phyloP scores from a whole-genome alignment of 352 stramenopile genomes.

The Phytophthora colocasiae region DNA sequence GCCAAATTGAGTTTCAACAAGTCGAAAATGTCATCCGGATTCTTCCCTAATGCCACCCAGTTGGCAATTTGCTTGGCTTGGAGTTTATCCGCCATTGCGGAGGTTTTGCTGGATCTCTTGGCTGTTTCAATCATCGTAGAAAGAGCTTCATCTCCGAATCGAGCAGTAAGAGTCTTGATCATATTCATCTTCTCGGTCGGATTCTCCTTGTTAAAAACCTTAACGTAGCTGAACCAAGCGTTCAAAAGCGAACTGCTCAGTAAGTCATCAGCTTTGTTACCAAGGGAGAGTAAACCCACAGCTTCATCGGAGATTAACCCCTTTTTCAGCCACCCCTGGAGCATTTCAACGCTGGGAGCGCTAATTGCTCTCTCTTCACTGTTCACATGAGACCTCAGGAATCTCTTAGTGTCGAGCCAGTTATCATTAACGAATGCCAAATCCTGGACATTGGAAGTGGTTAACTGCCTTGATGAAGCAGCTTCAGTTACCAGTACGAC shows the following conservation, averaged over 20 bases:
- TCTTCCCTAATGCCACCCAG: slow-evolving; percentile 1
- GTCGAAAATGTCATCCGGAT: slow-evolving; percentile 12
- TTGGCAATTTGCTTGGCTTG: slow-evolving; percentile 9
- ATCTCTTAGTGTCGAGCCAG: slow-evolving; percentile 1
- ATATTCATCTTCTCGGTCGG: slow-evolving; percentile 6
- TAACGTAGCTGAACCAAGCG: slow-evolving; percentile 19
- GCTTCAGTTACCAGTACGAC: background rate
- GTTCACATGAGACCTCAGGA: slow-evolving; percentile 3
- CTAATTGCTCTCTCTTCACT: slow-evolving; percentile 12
- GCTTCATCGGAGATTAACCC: slow-evolving; percentile 8
- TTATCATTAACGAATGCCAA: background rate
- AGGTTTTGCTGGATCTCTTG: slow-evolving; percentile 1
- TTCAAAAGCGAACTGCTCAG: slow-evolving; percentile 8
- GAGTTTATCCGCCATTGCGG: slow-evolving; percentile 1
- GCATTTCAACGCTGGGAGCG: slow-evolving; percentile 3
- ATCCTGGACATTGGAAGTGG: background rate
- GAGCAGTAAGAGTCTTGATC: slow-evolving; percentile 8
- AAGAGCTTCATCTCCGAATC: slow-evolving; percentile 16
- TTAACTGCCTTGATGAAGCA: background rate
- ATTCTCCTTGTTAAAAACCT: slow-evolving; percentile 18
- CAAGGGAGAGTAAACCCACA: slow-evolving; percentile 5
- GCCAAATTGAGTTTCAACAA: slow-evolving; percentile 2
- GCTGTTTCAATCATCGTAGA: slow-evolving; percentile 18
- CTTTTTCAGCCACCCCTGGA: slow-evolving; percentile 10
- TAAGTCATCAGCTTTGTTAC: slow-evolving; percentile 7